Conservation (phyloP, 345 rosid genomes). For the Eucalyptus lansdowneana region DNA sequence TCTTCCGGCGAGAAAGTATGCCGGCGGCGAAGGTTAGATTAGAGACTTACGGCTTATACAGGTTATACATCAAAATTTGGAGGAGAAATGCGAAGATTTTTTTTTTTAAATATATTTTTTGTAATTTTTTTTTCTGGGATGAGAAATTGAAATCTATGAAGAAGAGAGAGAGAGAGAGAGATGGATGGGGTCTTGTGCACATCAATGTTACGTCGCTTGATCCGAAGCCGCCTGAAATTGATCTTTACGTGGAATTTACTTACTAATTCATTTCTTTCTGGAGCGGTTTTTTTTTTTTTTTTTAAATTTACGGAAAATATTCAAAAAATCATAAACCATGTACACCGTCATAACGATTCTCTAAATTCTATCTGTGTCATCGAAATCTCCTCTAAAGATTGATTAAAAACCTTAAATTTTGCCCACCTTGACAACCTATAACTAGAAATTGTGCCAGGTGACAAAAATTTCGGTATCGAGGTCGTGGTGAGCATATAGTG, state of each 20-base stretch:
- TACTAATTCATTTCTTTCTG: neutral
- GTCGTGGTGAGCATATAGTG: no score
- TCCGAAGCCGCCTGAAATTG: neutral
- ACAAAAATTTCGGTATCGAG: no score
- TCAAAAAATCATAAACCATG: neutral
- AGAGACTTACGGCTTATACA: neutral
- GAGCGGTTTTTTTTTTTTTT: neutral
- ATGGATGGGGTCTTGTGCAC: neutral
- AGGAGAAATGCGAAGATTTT: neutral
- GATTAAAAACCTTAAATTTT: neutral
- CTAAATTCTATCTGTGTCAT: neutral
- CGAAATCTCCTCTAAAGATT: neutral
- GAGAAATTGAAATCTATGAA: neutral
- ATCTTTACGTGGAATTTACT: neutral
- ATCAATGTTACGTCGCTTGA: neutral
- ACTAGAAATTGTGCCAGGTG: no score
- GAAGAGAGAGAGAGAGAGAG: neutral
- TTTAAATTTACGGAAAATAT: neutral
- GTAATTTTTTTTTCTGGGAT: neutral
- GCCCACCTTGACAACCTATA: no score
- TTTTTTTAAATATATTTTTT: neutral
- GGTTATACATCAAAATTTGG: neutral
- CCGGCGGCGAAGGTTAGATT: neutral
- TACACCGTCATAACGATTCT: rapidly evolving
- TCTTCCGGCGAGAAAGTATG: neutral